Base-by-base conservation (phyloP, 441 rosid species). In the Melastoma candidum region DNA sequence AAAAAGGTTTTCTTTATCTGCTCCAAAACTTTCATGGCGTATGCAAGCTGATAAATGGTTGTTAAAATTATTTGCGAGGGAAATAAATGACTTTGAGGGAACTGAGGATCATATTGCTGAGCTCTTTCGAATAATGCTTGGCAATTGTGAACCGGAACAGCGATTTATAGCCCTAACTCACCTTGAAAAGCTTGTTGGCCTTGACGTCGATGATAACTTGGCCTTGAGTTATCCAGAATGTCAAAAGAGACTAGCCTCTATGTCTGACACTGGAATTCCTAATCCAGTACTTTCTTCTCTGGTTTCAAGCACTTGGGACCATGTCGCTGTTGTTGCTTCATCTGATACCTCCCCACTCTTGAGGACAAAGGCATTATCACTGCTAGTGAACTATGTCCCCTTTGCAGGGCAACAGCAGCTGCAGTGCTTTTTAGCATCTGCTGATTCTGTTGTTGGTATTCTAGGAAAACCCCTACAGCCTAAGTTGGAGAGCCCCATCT, bases 131-230 rank as follows among this genome's bases (percentile, higher is more conserved):
- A 29, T 68, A 12, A 63, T 87, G 74, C 75, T 87, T 55, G 72
- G 79, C 63, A 85, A 82, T 78, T 57, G 77, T 61, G 96, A 87
- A 76, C 96, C 96, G 1, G 96, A 87, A 69, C 96, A 87, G 63
- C 83, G 90, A 11, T 64, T 74, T 53, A 71, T 82, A 58, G 88
- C 72, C 24, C 83, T 87, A 59, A 81, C 63, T 68, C 82, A 79
- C 68, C 70, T 87, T 63, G 81, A 80, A 53, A 73, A 71, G 71
- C 59, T 87, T 65, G 77, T 80, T 9, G 85, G 88, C 69, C 85
- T 74, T 69, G 88, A 77, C 61, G 46, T 46, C 13, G 67, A 58
- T 68, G 74, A 66, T 59, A 77, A 69, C 69, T 60, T 59, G 44
- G 57, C 55, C n/a, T 36, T 58, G 26, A 58, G 60, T 57, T 69